phyloP scores from a whole-genome alignment of 148 eudicot species.

The Pouteria glomerata region DNA sequence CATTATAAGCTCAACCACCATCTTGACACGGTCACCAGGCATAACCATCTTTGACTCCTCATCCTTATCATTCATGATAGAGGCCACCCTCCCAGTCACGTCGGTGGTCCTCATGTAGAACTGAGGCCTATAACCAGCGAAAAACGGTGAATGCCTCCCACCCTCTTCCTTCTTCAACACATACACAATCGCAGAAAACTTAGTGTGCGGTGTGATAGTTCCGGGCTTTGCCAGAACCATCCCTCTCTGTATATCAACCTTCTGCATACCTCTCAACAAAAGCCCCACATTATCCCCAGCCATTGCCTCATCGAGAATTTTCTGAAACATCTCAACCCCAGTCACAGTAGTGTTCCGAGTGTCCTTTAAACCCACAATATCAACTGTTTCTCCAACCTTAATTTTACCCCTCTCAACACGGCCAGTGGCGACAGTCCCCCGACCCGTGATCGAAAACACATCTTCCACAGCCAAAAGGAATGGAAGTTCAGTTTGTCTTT shows the following conservation, averaged over 20 bases:
- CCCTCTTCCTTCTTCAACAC: constrained; percentile 98
- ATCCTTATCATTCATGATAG: constrained; percentile 84
- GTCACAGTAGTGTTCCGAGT: constrained; percentile 82
- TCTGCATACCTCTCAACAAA: constrained; percentile 84
- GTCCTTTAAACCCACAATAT: constrained; percentile 76
- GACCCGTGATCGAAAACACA: constrained; percentile 91
- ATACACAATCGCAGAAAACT: constrained; percentile 76
- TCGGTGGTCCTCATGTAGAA: constrained; percentile 97
- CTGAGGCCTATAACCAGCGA: constrained; percentile 91
- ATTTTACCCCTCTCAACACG: constrained; percentile 75
- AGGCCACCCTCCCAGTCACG: constrained; percentile 70
- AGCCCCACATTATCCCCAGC: constrained; percentile 97
- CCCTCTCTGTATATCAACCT: constrained; percentile 83
- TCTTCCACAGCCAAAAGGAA: constrained; percentile 81
- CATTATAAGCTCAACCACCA: constrained; percentile 81
- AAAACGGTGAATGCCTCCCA: constrained; percentile 92
- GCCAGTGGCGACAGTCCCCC: constrained; percentile 94
- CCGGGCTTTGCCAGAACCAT: constrained; percentile 93
- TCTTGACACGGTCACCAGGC: constrained; percentile 99
- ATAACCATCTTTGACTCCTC: constrained; percentile 99
- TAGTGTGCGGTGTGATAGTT: constrained; percentile 79
- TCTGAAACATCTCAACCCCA: constrained; percentile 98
- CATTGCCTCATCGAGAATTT: constrained; percentile 80
- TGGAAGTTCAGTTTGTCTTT: constrained; percentile 69
- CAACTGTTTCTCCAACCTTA: constrained; percentile 66